Conservation (phyloP, 352 stramenopile species). For the Phytophthora uliginosa region DNA sequence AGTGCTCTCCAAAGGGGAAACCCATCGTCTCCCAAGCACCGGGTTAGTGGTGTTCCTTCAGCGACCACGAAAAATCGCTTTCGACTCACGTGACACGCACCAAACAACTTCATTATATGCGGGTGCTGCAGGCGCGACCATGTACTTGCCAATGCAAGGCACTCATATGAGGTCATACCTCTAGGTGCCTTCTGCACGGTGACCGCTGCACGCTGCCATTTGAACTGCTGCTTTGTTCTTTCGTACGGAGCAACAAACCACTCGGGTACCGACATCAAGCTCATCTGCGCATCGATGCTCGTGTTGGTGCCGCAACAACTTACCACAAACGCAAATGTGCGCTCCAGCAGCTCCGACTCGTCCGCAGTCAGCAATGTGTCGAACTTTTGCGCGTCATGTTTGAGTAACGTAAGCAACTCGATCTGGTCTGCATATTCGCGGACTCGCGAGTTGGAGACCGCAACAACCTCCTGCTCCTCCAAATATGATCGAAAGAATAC, state of each 20-base stretch:
- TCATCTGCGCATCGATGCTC: conserved; percentile 22
- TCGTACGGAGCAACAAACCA: conserved; percentile 48
- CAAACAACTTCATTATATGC: conserved; percentile 42
- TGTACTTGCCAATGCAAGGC: conserved; percentile 27
- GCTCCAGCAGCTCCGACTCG: conserved; percentile 31
- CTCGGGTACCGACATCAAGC: conserved; percentile 33
- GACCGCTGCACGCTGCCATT: conserved; percentile 41
- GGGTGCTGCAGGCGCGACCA: conserved; percentile 40
- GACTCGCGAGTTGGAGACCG: conserved; percentile 20
- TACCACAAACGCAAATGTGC: conserved; percentile 34
- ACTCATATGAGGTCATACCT: conserved; percentile 16
- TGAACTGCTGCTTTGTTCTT: conserved; percentile 31
- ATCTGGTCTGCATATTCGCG: conserved; percentile 29
- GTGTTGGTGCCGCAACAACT: conserved; percentile 22
- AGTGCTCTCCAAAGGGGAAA: conserved; percentile 44
- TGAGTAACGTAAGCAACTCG: conserved; percentile 42
- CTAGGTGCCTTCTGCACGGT: conserved; percentile 28
- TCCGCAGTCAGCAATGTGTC: conserved; percentile 35
- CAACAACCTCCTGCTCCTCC: conserved; percentile 20
- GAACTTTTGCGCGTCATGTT: conserved; percentile 33
- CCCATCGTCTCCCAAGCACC: conserved; percentile 31
- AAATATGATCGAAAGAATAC: conserved; percentile 38
- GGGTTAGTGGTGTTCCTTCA: conserved; percentile 34
- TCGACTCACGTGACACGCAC: conserved; percentile 39
- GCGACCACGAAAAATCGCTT: conserved; percentile 42